These are phyloP conservation scores for Acer saccharum DNA, from an alignment of 345 rosid species.

Conservation along the genomic window DNA sequence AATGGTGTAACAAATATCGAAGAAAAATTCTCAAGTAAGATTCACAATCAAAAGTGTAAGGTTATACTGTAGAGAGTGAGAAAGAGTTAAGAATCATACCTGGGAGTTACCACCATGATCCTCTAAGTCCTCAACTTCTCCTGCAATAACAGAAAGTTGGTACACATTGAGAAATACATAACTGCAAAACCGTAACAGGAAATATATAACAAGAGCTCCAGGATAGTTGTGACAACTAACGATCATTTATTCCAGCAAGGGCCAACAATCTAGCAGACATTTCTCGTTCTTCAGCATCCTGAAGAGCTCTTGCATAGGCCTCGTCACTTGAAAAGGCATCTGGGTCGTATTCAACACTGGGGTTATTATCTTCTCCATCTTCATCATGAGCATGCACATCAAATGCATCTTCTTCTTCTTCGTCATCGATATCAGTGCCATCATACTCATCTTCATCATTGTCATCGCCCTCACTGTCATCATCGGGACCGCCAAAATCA, in stretches of 20 bases:
- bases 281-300: conserved; percentile 90
- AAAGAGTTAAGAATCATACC: conserved; percentile 41
- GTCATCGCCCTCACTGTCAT: conserved; percentile 37
- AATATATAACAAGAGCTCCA: not conserved
- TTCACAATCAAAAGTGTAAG: not conserved
- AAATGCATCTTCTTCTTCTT: conserved; percentile 58
- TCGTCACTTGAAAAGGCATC: conserved; percentile 74
- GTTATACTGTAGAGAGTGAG: not conserved
- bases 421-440: conserved; percentile 24
- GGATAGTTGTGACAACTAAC: conserved; percentile 39
- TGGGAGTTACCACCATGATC: conserved; percentile 58
- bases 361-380: conserved; percentile 32
- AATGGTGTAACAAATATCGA: not conserved
- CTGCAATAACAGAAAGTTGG: conserved; percentile 44
- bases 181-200: conserved; percentile 6
- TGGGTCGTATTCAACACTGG: conserved; percentile 47
- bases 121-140: conserved; percentile 53
- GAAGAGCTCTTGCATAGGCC: conserved; percentile 90
- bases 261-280: conserved; percentile 82
- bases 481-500: conserved; percentile 61
- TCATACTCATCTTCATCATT: conserved; percentile 37
- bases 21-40: not conserved
- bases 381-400: conserved; percentile 59
- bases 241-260: conserved; percentile 62
- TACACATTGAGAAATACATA: conserved; percentile 1